Conservation (phyloP, 225 moss, liverwort and hornwort genomes). For the Marchantia polymorpha region DNA sequence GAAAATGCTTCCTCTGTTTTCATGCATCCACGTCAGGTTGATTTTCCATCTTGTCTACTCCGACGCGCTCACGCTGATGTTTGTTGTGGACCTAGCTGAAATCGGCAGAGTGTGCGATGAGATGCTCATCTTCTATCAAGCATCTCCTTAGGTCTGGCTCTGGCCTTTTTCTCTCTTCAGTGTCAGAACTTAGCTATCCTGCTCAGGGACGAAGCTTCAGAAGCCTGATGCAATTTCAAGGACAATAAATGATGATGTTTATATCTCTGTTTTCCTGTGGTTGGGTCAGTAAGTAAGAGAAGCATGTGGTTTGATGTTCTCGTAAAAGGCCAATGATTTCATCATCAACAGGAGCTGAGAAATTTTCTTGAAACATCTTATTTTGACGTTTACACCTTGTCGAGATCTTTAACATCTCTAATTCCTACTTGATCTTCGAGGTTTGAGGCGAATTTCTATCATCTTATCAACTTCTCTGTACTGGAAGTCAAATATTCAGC, state of each 20-base stretch:
- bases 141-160: background rate
- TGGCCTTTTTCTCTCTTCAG: background rate
- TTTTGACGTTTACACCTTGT: background rate
- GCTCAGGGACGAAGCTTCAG: background rate
- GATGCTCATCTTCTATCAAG: background rate
- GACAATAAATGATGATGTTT: background rate
- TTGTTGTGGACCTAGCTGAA: background rate
- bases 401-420: background rate
- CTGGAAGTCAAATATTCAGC: too few species aligned
- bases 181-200: background rate
- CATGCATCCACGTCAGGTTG: background rate
- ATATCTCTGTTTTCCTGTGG: background rate
- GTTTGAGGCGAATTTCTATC: too few species aligned
- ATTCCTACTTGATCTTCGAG: background rate
- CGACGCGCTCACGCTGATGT: background rate
- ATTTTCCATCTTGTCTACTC: background rate
- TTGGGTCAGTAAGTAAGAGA: background rate
- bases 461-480: too few species aligned
- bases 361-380: background rate
- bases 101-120: too few species aligned
- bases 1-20: background rate
- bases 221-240: background rate
- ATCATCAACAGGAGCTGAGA: background rate
- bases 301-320: background rate
- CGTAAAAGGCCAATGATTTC: background rate